These are phyloP conservation scores for Plenodomus tracheiphilus DNA, from an alignment of 2,329 filamentous ascomycete species.

Conservation along the genomic window DNA sequence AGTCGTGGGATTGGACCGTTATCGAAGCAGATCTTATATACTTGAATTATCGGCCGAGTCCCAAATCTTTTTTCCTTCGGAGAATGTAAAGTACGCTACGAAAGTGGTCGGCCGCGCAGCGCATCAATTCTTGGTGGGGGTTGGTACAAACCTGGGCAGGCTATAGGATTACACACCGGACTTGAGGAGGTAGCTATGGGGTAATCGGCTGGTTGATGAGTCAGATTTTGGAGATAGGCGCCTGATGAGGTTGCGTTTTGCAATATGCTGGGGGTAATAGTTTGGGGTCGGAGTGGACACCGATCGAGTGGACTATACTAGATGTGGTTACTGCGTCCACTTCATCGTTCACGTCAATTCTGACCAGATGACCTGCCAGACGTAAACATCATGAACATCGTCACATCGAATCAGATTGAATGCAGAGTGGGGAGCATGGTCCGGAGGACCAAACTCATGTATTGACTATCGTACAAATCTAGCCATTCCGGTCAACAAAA, in stretches of 20 bases:
- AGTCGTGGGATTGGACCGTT: too few species aligned
- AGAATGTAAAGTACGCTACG: neutral
- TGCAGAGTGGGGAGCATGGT: too few species aligned
- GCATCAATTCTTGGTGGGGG: neutral
- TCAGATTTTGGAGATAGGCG: neutral
- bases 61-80: neutral
- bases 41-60: neutral
- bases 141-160: neutral
- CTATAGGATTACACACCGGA: neutral
- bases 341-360: too few species aligned
- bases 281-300: neutral
- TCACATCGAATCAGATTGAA: too few species aligned
- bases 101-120: neutral
- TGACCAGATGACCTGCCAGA: too few species aligned
- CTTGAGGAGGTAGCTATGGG: neutral
- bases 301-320: too few species aligned
- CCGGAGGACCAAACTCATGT: too few species aligned
- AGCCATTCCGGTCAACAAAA: too few species aligned
- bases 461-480: too few species aligned
- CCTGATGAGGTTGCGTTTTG: neutral
- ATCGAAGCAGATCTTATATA: too few species aligned
- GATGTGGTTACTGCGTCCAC: too few species aligned
- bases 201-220: neutral
- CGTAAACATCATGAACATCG: too few species aligned
- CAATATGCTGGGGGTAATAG: neutral